Evolutionary conservation across 441 rosid genomes (phyloP).

Genomic region (Adansonia gregorii): DNA sequence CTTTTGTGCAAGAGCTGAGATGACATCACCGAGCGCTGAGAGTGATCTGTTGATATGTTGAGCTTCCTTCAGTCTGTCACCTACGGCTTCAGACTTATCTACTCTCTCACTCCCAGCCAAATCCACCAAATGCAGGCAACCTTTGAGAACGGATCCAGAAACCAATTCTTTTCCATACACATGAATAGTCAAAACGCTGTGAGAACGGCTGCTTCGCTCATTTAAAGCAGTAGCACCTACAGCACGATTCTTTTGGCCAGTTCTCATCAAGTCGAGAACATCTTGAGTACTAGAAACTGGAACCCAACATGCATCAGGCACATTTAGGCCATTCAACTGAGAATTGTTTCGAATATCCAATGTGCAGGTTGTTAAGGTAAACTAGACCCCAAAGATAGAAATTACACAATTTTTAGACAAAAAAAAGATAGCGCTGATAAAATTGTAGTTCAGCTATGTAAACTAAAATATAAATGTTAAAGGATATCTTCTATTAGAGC

Average conservation of each 20-base stretch:
- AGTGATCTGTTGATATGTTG: slow-evolving; percentile 87
- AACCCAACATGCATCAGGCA: slow-evolving; percentile 86
- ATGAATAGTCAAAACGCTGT: slow-evolving; percentile 9
- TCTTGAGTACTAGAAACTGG: slow-evolving; percentile 81
- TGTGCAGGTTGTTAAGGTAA: slow-evolving; percentile 58
- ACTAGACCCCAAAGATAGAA: slow-evolving; percentile 5
- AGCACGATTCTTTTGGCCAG: slow-evolving; percentile 22
- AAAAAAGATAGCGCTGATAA: not conserved
- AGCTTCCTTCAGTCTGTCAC: slow-evolving; percentile 94
- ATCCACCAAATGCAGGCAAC: slow-evolving; percentile 19
- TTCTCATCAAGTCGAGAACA: slow-evolving; percentile 84
- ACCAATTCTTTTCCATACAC: slow-evolving; percentile 8
- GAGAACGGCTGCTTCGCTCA: slow-evolving; percentile 17
- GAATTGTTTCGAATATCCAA: slow-evolving; percentile 90
- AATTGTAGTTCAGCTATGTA: not conserved
- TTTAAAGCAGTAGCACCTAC: slow-evolving; percentile 15
- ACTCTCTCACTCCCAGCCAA: slow-evolving; percentile 14
- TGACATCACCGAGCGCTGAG: slow-evolving; percentile 91
- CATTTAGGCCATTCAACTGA: slow-evolving; percentile 86
- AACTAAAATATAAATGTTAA: slow-evolving; percentile 20
- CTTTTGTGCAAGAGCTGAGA: slow-evolving; percentile 91
- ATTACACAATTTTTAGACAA: not conserved
- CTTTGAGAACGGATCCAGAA: slow-evolving; percentile 16
- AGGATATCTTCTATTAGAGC: slow-evolving; percentile 94
- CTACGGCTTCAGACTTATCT: slow-evolving; percentile 29